phyloP scores from a whole-genome alignment of 1,284 basidiomycete species.

The Tilletiaria anomala region DNA sequence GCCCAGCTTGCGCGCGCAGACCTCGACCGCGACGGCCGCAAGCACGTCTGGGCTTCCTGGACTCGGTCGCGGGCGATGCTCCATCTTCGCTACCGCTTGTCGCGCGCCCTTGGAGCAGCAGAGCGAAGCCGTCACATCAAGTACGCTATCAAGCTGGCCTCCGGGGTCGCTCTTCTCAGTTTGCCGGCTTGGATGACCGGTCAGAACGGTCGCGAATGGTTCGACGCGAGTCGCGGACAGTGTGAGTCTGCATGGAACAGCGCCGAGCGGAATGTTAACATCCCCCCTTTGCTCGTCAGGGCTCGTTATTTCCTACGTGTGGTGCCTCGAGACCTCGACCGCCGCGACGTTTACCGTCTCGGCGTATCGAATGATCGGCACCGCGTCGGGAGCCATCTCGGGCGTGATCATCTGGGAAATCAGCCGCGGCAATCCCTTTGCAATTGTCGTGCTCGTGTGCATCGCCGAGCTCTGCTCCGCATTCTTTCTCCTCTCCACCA shows the following conservation, averaged over 20 bases:
- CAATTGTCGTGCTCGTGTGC: conserved; percentile 40
- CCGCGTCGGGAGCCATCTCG: conserved; percentile 41
- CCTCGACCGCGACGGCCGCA: too few species aligned
- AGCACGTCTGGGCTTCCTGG: too few species aligned
- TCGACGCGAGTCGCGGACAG: conserved; percentile 39
- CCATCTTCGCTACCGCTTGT: conserved; percentile 9
- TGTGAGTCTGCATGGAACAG: conserved; percentile 25
- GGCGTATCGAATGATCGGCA: conserved; percentile 42
- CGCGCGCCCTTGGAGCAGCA: conserved; percentile 9
- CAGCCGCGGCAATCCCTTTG: conserved; percentile 42
- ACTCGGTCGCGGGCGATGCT: too few species aligned
- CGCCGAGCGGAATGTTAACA: not conserved
- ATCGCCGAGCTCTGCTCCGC: conserved; percentile 39
- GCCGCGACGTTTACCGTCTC: conserved; percentile 43
- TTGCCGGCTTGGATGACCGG: conserved; percentile 40
- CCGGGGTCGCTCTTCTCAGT: conserved; percentile 41
- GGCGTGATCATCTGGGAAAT: conserved; percentile 41
- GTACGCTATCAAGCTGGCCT: conserved; percentile 42
- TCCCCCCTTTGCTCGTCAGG: not conserved
- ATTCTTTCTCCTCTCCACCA: conserved; percentile 39
- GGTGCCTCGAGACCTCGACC: conserved; percentile 43
- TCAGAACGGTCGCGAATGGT: conserved; percentile 37
- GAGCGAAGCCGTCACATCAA: conserved; percentile 42
- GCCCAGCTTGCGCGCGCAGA: too few species aligned
- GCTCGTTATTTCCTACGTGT: conserved; percentile 39